Conservation (phyloP, 2,329 filamentous ascomycete species). For the Pyricularia grisea region DNA sequence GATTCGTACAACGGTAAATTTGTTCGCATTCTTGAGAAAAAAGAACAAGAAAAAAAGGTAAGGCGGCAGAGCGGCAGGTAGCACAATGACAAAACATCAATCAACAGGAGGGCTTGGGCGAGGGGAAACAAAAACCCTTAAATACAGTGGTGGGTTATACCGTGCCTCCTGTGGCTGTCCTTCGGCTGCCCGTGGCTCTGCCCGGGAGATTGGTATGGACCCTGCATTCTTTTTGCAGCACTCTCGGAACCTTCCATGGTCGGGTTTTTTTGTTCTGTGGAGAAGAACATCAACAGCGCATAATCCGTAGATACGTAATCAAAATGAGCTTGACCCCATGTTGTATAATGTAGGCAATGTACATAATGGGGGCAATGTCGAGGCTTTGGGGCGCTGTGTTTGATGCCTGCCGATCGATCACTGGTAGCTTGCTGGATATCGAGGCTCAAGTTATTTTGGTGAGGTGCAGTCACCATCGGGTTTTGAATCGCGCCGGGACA, state of each 20-base stretch:
- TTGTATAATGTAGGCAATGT: not conserved
- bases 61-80: not conserved
- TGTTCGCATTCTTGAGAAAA: not conserved
- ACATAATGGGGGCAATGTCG: not conserved
- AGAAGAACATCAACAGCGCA: not conserved
- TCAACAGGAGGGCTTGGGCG: no score
- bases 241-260: not conserved
- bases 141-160: not conserved
- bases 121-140: no score
- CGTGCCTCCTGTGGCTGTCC: not conserved
- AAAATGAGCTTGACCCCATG: not conserved
- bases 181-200: not conserved
- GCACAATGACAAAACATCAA: not conserved
- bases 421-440: not conserved
- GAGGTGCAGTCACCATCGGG: not conserved
- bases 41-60: no score
- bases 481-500: slow-evolving; percentile 3
- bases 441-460: not conserved
- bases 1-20: no score
- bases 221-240: slow-evolving; percentile 1
- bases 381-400: not conserved
- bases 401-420: not conserved
- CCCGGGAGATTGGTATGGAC: slow-evolving; percentile 3
- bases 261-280: not conserved
- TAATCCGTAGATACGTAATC: not conserved